Conservation (phyloP, 2,329 filamentous ascomycete genomes). For the Botrytis deweyae region DNA sequence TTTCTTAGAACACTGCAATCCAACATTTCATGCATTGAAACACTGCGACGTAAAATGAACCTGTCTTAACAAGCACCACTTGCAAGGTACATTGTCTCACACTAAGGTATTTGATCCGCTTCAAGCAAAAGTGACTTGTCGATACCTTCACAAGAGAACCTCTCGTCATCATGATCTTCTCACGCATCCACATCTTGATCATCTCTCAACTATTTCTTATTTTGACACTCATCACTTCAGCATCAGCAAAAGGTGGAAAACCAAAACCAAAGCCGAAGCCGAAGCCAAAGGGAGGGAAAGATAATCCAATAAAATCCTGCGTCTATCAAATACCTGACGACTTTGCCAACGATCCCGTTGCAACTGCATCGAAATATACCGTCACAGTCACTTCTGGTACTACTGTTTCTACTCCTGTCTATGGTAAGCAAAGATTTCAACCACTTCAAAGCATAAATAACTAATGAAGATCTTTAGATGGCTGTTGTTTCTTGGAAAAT, state of each 20-base stretch:
- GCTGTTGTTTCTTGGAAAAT: not conserved
- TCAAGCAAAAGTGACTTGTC: not conserved
- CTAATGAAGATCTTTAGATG: not conserved
- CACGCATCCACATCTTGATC: no score
- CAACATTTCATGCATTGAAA: not conserved
- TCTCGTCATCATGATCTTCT: not conserved
- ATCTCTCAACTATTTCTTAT: not conserved
- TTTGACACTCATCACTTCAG: not conserved
- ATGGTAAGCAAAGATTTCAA: not conserved
- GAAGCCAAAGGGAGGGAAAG: no score
- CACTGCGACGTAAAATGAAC: not conserved
- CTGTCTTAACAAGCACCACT: not conserved
- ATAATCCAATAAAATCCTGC: no score
- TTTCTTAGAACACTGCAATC: not conserved
- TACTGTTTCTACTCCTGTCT: not conserved
- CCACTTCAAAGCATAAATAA: no score
- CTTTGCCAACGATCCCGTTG: not conserved
- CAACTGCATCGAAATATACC: not conserved
- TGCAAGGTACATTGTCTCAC: not conserved
- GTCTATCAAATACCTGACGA: not conserved
- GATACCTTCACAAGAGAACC: no score
- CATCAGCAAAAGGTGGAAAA: not conserved
- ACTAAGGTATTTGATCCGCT: not conserved
- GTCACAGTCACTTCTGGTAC: not conserved
- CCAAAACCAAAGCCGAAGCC: not conserved